Conservation (phyloP, 164 flowering plant genomes). For the Piper betle region DNA sequence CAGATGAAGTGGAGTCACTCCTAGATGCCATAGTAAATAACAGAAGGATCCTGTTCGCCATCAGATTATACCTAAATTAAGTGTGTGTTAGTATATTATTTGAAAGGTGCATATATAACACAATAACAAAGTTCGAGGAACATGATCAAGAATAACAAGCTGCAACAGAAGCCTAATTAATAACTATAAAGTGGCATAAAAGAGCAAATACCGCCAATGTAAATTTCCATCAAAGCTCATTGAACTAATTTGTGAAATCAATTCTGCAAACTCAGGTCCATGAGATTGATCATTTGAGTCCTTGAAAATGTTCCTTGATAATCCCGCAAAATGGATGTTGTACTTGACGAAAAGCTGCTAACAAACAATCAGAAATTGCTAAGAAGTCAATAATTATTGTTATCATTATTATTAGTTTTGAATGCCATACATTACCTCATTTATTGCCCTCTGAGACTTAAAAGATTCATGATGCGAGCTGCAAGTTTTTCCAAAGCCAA, state of each 20-base stretch:
- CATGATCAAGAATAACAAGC: neutral
- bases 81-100: neutral
- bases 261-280: conserved; percentile 40
- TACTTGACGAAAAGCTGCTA: conserved; percentile 85
- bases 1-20: conserved; percentile 43
- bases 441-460: conserved; percentile 92
- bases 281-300: conserved; percentile 29
- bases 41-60: conserved; percentile 90
- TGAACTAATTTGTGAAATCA: conserved; percentile 75
- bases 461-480: conserved; percentile 94
- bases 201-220: conserved; percentile 77
- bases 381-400: neutral
- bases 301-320: conserved; percentile 56
- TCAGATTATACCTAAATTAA: conserved; percentile 72
- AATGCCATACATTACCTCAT: conserved; percentile 43
- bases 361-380: conserved; percentile 4
- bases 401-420: neutral
- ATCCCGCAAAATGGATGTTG: conserved; percentile 85
- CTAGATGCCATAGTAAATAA: conserved; percentile 81
- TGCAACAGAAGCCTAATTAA: neutral
- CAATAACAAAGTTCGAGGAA: neutral
- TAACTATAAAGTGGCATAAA: neutral
- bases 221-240: conserved; percentile 72
- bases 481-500: conserved; percentile 6
- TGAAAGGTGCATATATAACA: no score